Evolutionary conservation across 495 filamentous ascomycete species (phyloP).

Genomic region (Echria macrotheca): DNA sequence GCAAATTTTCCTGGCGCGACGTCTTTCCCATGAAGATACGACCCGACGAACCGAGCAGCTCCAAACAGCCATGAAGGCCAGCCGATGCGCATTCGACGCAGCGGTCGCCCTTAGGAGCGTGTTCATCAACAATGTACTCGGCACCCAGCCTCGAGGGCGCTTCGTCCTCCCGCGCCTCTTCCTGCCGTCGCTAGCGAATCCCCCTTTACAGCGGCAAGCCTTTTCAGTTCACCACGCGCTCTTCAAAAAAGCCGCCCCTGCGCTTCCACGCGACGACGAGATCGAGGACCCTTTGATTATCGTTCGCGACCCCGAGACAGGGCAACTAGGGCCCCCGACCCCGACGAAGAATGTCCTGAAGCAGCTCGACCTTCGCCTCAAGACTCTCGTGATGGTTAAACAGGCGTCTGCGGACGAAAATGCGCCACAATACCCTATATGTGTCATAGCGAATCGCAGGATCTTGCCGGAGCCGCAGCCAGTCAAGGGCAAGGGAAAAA

Average conservation of each 20-base stretch:
- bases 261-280: slow-evolving; percentile 44
- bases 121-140: slow-evolving; percentile 27
- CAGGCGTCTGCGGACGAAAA: no score
- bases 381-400: slow-evolving; percentile 57
- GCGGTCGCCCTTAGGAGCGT: slow-evolving; percentile 34
- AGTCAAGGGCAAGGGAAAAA: slow-evolving; percentile 20
- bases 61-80: slow-evolving; percentile 23
- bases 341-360: slow-evolving; percentile 40
- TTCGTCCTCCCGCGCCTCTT: slow-evolving; percentile 15
- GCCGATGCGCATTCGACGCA: slow-evolving; percentile 36
- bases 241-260: background rate
- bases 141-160: background rate
- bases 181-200: slow-evolving; percentile 7
- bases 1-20: background rate
- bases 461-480: slow-evolving; percentile 17
- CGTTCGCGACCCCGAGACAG: slow-evolving; percentile 45
- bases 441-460: slow-evolving; percentile 55
- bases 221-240: background rate
- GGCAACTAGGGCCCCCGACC: slow-evolving; percentile 42
- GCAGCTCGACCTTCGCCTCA: slow-evolving; percentile 40
- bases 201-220: background rate
- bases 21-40: background rate
- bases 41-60: background rate
- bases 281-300: slow-evolving; percentile 50
- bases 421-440: slow-evolving; percentile 46